phyloP scores from a whole-genome alignment of 2,329 filamentous ascomycete genomes.

The Blastomyces silverae region DNA sequence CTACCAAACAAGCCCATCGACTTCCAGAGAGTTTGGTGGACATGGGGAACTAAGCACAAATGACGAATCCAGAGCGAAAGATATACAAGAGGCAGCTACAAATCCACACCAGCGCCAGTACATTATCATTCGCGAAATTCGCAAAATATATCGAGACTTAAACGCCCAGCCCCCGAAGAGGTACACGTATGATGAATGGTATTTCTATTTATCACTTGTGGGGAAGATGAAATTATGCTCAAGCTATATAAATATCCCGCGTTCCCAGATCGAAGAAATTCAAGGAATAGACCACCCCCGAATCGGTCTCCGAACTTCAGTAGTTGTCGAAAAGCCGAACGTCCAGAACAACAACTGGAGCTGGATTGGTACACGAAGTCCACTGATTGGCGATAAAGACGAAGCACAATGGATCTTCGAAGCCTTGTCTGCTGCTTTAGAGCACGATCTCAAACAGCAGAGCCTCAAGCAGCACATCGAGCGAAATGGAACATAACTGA shows the following conservation, averaged over 20 bases:
- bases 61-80: constrained; percentile 8
- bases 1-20: constrained; percentile 4
- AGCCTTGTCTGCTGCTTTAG: constrained; percentile 34
- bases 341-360: constrained; percentile 30
- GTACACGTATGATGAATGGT: constrained; percentile 43
- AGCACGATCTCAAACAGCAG: constrained; percentile 33
- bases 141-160: constrained; percentile 36
- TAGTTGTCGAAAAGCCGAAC: not conserved
- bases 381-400: constrained; percentile 37
- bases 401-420: constrained; percentile 42
- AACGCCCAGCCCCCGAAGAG: constrained; percentile 30
- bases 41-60: constrained; percentile 18
- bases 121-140: constrained; percentile 35
- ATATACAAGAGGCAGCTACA: constrained; percentile 14
- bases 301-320: constrained; percentile 13
- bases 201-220: constrained; percentile 45
- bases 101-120: constrained; percentile 44
- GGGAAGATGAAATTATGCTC: constrained; percentile 41
- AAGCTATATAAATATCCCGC: constrained; percentile 27
- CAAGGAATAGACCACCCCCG: not conserved
- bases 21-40: constrained; percentile 19
- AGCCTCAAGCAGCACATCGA: constrained; percentile 18
- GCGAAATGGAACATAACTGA: not conserved
- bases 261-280: constrained; percentile 12
- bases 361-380: constrained; percentile 37